Evolutionary conservation across 1,139 yeast species (phyloP).

Genomic region (Hyphopichia wangnamkhiaoensis): DNA sequence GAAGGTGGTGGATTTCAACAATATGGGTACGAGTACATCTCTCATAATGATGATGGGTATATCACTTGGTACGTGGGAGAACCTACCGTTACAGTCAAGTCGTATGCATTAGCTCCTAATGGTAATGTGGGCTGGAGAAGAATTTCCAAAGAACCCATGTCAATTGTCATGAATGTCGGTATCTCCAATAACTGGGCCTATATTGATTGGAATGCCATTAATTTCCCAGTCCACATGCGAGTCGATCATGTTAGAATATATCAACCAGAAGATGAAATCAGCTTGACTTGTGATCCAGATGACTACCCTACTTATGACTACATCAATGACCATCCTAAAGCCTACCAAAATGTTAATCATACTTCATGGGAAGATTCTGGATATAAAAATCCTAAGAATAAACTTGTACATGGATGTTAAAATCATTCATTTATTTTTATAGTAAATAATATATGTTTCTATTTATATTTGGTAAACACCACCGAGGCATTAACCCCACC

Average conservation of each 20-base stretch:
- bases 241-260: constrained; percentile 29
- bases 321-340: constrained; percentile 20
- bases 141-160: constrained; percentile 30
- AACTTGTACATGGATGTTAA: constrained; percentile 4
- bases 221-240: constrained; percentile 26
- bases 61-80: constrained; percentile 30
- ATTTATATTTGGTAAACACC: constrained; percentile 39
- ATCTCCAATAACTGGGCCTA: constrained; percentile 32
- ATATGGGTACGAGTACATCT: constrained; percentile 27
- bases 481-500: constrained; percentile 93
- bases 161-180: constrained; percentile 29
- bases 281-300: constrained; percentile 26
- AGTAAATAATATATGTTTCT: background rate
- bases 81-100: constrained; percentile 22
- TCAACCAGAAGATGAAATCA: constrained; percentile 23
- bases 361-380: constrained; percentile 27
- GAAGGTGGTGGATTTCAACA: constrained; percentile 22
- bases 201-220: constrained; percentile 29
- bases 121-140: constrained; percentile 29
- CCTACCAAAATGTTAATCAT: constrained; percentile 23
- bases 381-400: constrained; percentile 23
- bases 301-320: constrained; percentile 28
- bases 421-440: background rate
- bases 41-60: constrained; percentile 23
- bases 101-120: constrained; percentile 27